Conservation (phyloP, 495 filamentous ascomycete genomes). For the Neurospora sp. region DNA sequence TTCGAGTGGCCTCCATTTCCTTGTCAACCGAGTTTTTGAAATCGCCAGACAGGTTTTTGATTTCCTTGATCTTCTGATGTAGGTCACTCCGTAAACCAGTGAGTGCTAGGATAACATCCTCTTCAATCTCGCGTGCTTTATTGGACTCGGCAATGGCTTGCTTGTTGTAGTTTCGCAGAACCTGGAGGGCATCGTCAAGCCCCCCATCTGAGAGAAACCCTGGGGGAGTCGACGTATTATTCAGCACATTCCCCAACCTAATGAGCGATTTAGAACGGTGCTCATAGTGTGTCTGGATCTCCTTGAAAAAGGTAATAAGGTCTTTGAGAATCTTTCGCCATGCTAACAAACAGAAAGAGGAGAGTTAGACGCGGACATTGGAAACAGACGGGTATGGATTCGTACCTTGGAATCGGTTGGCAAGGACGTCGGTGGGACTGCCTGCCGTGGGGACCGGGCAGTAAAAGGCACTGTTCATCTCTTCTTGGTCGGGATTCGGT, state of each 20-base stretch:
- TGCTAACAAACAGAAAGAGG: constrained; percentile 37
- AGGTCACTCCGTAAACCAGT: constrained; percentile 80
- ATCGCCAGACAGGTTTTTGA: constrained; percentile 81
- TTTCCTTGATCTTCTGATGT: constrained; percentile 94
- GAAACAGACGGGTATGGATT: constrained; percentile 2
- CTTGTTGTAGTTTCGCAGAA: constrained; percentile 74
- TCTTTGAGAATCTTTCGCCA: constrained; percentile 96
- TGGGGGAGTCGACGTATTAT: constrained; percentile 63
- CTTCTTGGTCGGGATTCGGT: constrained; percentile 51
- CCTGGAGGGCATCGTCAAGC: constrained; percentile 72
- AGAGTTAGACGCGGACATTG: constrained; percentile 2
- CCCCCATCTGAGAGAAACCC: constrained; percentile 69
- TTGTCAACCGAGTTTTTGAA: constrained; percentile 87
- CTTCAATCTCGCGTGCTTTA: constrained; percentile 83
- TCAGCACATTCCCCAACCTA: constrained; percentile 75
- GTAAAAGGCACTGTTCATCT: constrained; percentile 75
- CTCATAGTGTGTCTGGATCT: constrained; percentile 87
- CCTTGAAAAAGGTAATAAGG: constrained; percentile 86
- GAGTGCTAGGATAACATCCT: constrained; percentile 79
- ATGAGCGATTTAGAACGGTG: constrained; percentile 69
- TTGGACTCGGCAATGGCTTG: constrained; percentile 71
- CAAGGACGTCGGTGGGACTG: constrained; percentile 80
- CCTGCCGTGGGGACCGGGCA: constrained; percentile 81
- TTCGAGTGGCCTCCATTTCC: constrained; percentile 61
- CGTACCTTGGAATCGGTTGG: constrained; percentile 82